Conservation (phyloP, 1,139 yeast genomes). For the Suhomyces panamericanus region DNA sequence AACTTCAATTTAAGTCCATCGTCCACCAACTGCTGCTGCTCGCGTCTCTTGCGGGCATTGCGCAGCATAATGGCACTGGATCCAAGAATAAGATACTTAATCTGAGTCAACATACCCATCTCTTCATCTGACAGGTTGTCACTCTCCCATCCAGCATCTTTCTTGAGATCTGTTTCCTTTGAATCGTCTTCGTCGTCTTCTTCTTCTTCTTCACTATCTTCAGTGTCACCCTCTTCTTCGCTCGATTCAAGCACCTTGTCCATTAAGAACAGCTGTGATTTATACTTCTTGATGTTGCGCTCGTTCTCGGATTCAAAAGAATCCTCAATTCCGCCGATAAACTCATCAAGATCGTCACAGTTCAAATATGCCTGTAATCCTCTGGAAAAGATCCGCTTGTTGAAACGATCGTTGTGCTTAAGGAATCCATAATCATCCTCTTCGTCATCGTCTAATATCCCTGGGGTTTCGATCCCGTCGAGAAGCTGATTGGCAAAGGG, state of each 20-base stretch:
- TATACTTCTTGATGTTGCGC: constrained; percentile 31
- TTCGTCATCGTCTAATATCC: constrained; percentile 12
- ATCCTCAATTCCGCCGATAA: constrained; percentile 18
- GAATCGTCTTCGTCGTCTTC: constrained; percentile 19
- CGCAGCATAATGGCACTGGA: constrained; percentile 21
- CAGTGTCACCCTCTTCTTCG: constrained; percentile 20
- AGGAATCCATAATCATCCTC: constrained; percentile 39
- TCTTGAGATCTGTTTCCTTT: constrained; percentile 1
- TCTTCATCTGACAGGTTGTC: constrained; percentile 19
- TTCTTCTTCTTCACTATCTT: constrained; percentile 13
- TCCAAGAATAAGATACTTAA: constrained; percentile 37
- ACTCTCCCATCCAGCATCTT: constrained; percentile 13
- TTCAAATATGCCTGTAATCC: constrained; percentile 29
- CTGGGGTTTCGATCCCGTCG: constrained; percentile 12
- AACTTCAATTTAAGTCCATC: constrained; percentile 47
- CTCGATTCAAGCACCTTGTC: constrained; percentile 9
- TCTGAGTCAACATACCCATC: constrained; percentile 36
- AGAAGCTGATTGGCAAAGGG: constrained; percentile 18
- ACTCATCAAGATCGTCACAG: constrained; percentile 22
- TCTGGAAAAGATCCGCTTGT: constrained; percentile 33
- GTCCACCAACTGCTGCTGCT: constrained; percentile 34
- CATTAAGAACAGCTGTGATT: constrained; percentile 37
- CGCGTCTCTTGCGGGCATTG: constrained; percentile 17
- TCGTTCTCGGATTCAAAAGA: constrained; percentile 14
- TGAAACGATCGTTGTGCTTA: constrained; percentile 31